phyloP scores from a whole-genome alignment of 768 basidiomycete genomes.

The Dacryopinax spathularia region DNA sequence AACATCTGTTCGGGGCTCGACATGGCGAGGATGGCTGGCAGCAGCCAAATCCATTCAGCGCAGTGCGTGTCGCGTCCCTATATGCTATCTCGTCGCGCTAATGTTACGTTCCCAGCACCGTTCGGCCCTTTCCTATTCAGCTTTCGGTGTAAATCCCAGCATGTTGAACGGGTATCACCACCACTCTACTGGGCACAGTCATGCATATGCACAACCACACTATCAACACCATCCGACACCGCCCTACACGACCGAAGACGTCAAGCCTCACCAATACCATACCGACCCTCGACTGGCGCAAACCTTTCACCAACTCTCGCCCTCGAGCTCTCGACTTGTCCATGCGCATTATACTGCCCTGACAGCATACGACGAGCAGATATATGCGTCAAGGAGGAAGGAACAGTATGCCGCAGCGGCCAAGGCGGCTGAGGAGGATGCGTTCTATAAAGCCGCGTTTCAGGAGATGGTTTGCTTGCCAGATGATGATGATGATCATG shows the following conservation, averaged over 20 bases:
- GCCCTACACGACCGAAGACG: neutral
- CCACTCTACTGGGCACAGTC: neutral
- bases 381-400: neutral
- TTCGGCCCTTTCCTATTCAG: neutral
- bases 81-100: too few species aligned
- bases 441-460: conserved; percentile 1
- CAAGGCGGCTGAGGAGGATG: neutral
- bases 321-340: neutral
- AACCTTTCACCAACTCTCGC: neutral
- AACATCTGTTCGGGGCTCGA: neutral
- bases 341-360: neutral
- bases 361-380: neutral
- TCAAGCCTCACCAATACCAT: neutral
- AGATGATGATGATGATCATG: neutral
- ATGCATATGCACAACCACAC: neutral
- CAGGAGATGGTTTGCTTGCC: conserved; percentile 3
- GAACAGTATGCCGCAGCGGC: neutral
- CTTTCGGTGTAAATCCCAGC: neutral
- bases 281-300: neutral
- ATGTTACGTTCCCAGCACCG: neutral
- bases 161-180: neutral
- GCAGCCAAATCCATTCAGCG: neutral
- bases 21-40: conserved; percentile 1
- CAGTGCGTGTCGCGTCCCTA: neutral
- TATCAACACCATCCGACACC: neutral